Conservation (phyloP, 2,329 filamentous ascomycete species). For the Podosphaera xanthii region DNA sequence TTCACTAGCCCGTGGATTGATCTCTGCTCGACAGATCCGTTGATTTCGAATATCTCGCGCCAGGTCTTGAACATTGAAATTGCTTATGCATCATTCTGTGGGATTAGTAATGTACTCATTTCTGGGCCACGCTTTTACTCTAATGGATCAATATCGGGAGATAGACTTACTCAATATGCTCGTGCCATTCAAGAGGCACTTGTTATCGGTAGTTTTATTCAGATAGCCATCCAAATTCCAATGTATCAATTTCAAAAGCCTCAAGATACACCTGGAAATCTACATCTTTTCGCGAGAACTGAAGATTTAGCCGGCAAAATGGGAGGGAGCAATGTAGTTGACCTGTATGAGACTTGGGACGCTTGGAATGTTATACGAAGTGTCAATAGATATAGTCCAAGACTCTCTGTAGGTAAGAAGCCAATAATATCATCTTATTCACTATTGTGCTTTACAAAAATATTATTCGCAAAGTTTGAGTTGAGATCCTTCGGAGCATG, state of each 20-base stretch:
- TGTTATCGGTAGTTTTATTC: slow-evolving; percentile 49
- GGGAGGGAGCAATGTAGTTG: slow-evolving; percentile 25
- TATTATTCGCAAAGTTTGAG: slow-evolving; percentile 4
- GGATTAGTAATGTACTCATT: slow-evolving; percentile 61
- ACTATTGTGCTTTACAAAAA: slow-evolving; percentile 6
- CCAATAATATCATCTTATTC: slow-evolving; percentile 11
- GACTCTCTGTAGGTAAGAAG: slow-evolving; percentile 62
- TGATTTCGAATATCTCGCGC: slow-evolving; percentile 66
- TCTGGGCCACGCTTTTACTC: slow-evolving; percentile 49
- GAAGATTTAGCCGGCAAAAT: slow-evolving; percentile 17
- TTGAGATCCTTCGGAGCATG: slow-evolving; percentile 12
- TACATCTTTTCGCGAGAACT: slow-evolving; percentile 13
- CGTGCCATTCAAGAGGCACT: slow-evolving; percentile 66
- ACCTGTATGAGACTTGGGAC: slow-evolving; percentile 71
- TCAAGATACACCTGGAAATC: slow-evolving; percentile 17
- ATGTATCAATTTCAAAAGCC: slow-evolving; percentile 52
- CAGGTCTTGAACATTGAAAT: slow-evolving; percentile 82
- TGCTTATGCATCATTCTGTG: slow-evolving; percentile 88
- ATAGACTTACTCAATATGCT: slow-evolving; percentile 50
- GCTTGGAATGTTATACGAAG: slow-evolving; percentile 76
- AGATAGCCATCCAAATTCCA: slow-evolving; percentile 58
- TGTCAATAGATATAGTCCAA: slow-evolving; percentile 61
- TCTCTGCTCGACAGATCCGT: slow-evolving; percentile 56
- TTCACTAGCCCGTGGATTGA: slow-evolving; percentile 87
- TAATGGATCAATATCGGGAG: slow-evolving; percentile 23